Percentiles rank a stretch among this genome's conserved stretches.
phyloP scores from a whole-genome alignment of 768 basidiomycete genomes.

The Boletus rufocinnamomeus region DNA sequence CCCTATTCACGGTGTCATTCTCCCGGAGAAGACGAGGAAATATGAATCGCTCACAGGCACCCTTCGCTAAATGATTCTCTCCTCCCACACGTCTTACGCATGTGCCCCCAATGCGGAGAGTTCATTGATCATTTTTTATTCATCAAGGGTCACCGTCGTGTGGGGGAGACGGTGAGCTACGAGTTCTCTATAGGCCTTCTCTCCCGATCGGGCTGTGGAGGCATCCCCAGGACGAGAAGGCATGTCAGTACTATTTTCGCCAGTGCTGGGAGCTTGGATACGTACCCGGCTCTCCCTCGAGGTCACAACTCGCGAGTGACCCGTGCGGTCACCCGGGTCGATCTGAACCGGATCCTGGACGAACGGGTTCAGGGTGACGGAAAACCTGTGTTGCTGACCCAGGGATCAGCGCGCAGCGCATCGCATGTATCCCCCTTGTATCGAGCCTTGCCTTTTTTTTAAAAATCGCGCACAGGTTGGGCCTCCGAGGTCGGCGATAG shows the following conservation, averaged over 20 bases:
- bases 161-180: conserved; percentile 12
- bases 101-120: conserved; percentile 13
- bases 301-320: neutral
- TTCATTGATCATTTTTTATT: conserved; percentile 3
- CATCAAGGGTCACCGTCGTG: conserved; percentile 9
- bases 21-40: conserved; percentile 9
- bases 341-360: conserved; percentile 1
- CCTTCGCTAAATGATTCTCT: conserved; percentile 25
- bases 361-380: too few species aligned
- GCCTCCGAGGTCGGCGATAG: neutral
- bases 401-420: neutral
- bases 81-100: conserved; percentile 10
- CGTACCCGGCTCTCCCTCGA: neutral
- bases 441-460: neutral
- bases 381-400: neutral
- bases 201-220: neutral
- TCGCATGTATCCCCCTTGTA: neutral
- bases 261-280: neutral
- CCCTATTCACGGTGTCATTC: conserved; percentile 5
- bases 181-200: neutral
- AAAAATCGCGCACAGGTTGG: neutral
- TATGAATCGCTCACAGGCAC: conserved; percentile 21
- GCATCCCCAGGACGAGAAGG: neutral
- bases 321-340: neutral
- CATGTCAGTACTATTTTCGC: too few species aligned